phyloP scores from a whole-genome alignment of 192 early-diverging fungal genomes.

The Gigaspora rosea region DNA sequence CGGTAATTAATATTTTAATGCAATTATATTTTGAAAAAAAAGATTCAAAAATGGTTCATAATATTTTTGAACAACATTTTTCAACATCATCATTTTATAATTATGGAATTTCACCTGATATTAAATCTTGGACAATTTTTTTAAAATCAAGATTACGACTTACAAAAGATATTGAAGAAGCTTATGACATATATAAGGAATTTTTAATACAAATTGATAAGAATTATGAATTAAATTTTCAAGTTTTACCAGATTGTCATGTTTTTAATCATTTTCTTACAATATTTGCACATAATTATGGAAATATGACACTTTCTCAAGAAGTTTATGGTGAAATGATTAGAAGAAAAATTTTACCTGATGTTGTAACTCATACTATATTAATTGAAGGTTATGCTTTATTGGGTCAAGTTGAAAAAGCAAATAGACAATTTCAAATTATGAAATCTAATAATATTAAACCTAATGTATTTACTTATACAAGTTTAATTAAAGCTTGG shows the following conservation, averaged over 20 bases:
- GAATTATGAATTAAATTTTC: neutral
- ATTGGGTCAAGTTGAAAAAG: constrained; percentile 35
- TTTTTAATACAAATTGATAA: neutral
- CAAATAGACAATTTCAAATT: constrained; percentile 28
- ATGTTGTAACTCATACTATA: constrained; percentile 39
- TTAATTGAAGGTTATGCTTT: constrained; percentile 46
- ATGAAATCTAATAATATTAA: constrained; percentile 27
- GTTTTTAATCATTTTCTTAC: constrained; percentile 44
- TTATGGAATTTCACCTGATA: neutral
- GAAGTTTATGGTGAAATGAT: constrained; percentile 42
- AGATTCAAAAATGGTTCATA: neutral
- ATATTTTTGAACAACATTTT: neutral
- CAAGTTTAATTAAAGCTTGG: constrained; percentile 45
- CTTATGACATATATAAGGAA: neutral
- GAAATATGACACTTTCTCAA: constrained; percentile 32
- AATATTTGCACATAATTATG: constrained; percentile 35
- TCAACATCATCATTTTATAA: neutral
- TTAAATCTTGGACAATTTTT: neutral
- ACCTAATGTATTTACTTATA: constrained; percentile 39
- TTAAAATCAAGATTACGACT: neutral
- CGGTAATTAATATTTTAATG: neutral
- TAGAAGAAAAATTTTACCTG: constrained; percentile 29
- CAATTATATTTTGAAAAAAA: neutral
- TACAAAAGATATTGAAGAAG: neutral
- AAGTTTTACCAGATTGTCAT: constrained; percentile 2